Evolutionary conservation across 805 yeast species (phyloP).

Genomic region (Debaryomyces maramus): DNA sequence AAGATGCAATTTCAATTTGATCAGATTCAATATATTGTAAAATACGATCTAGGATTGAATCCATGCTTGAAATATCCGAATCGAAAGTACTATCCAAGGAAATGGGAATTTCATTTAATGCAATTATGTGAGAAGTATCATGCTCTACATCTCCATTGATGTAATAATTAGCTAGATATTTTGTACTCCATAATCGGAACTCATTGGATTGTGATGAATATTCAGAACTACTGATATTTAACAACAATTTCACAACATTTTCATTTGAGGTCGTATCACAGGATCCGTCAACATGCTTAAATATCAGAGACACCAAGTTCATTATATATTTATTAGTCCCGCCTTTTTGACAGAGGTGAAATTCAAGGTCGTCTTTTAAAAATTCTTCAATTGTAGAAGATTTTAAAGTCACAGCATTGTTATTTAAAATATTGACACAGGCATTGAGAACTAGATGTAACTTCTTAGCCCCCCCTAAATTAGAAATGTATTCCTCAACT

Average conservation of each 20-base stretch:
- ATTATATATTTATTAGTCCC: constrained; percentile 1
- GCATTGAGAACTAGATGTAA: constrained; percentile 4
- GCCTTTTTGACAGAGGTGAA: constrained; percentile 4
- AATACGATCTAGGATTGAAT: constrained; percentile 27
- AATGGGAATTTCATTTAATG: constrained; percentile 6
- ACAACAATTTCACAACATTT: constrained; percentile 8
- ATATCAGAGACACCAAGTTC: constrained; percentile 5
- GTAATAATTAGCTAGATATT: constrained; percentile 22
- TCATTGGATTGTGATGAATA: constrained; percentile 9
- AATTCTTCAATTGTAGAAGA: constrained; percentile 12
- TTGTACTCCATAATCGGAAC: constrained; percentile 24
- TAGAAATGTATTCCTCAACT: constrained; percentile 3
- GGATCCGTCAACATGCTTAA: constrained; percentile 1
- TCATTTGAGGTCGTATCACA: constrained; percentile 6
- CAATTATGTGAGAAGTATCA: constrained; percentile 5
- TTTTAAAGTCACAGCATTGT: background rate
- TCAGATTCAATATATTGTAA: constrained; percentile 13
- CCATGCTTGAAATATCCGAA: constrained; percentile 19
- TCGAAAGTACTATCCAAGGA: constrained; percentile 16
- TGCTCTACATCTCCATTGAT: constrained; percentile 17
- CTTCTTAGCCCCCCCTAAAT: background rate
- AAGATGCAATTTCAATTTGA: constrained; percentile 19
- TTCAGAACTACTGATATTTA: background rate
- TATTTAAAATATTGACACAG: background rate
- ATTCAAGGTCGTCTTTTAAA: constrained; percentile 11